phyloP scores from a whole-genome alignment of 2,329 filamentous ascomycete species.

The Aspergillus persii region DNA sequence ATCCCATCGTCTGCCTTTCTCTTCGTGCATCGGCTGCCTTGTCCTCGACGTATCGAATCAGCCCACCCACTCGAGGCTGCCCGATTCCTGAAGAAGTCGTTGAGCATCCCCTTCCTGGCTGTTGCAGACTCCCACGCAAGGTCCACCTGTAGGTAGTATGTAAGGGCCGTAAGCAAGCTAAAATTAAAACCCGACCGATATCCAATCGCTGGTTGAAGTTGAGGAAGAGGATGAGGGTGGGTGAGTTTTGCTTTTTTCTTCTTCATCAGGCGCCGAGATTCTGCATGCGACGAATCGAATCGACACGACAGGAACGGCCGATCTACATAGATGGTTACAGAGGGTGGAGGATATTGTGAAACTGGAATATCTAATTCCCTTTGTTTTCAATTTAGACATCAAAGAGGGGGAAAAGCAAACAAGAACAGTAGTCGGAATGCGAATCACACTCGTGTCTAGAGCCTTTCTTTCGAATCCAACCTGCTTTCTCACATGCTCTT shows the following conservation, averaged over 20 bases:
- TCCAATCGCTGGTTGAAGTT: neutral
- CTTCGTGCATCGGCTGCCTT: neutral
- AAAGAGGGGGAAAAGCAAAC: too few relatives aligned
- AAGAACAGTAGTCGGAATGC: neutral
- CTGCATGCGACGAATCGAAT: too few relatives aligned
- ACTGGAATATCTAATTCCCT: too few relatives aligned
- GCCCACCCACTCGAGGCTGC: neutral
- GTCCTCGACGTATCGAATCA: neutral
- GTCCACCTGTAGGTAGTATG: neutral
- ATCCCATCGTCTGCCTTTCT: too few relatives aligned
- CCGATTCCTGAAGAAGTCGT: neutral
- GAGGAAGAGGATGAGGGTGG: neutral
- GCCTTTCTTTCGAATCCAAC: too few relatives aligned
- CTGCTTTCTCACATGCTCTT: too few relatives aligned
- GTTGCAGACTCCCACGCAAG: neutral
- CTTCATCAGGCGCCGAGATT: too few relatives aligned
- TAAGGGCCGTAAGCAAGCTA: neutral
- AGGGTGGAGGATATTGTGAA: neutral
- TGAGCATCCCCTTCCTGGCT: neutral
- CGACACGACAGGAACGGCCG: too few relatives aligned
- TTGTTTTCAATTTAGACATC: too few relatives aligned
- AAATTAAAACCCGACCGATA: neutral
- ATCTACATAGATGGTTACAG: too few relatives aligned
- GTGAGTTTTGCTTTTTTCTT: too few relatives aligned
- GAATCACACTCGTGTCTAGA: too few relatives aligned